A percentile compares a stretch with the other conserved stretches of the same genome.
Conservation (phyloP, 1,284 basidiomycete species). For the Inonotus obliquus region DNA sequence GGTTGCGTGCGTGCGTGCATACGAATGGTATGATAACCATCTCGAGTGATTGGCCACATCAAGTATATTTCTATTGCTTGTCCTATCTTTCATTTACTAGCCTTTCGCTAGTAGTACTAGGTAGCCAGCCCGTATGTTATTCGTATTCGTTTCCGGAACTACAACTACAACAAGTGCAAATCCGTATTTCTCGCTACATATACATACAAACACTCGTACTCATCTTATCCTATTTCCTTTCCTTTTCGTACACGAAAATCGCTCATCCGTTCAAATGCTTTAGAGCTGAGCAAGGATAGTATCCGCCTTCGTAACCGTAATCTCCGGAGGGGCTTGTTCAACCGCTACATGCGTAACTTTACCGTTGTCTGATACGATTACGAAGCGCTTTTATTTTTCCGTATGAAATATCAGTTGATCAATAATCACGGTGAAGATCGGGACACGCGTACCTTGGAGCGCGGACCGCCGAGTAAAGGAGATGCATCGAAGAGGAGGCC, state of each 20-base stretch:
- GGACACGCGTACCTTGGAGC: conserved; percentile 70
- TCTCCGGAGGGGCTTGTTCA: conserved; percentile 32
- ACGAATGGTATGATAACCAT: no score
- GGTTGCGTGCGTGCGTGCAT: no score
- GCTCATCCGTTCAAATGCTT: no score
- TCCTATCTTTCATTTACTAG: no score
- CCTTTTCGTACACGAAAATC: background rate
- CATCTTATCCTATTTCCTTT: background rate
- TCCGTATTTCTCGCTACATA: background rate
- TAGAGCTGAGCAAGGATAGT: conserved; percentile 26
- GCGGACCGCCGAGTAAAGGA: conserved; percentile 54
- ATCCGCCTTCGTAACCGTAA: conserved; percentile 35
- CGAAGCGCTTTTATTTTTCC: conserved; percentile 8
- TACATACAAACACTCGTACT: background rate
- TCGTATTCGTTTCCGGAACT: no score
- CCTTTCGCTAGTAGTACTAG: no score
- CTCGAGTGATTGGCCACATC: no score
- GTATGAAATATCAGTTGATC: no score
- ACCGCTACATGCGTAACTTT: conserved; percentile 33
- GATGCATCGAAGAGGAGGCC: conserved; percentile 66
- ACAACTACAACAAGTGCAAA: no score
- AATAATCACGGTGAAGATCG: no score
- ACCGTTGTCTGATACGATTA: conserved; percentile 29
- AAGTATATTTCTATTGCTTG: no score
- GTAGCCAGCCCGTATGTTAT: no score